A percentile compares a stretch with the other conserved stretches of the same genome.
Conservation (phyloP, 306 rosid species). For the Hylodesmum podocarpum region DNA sequence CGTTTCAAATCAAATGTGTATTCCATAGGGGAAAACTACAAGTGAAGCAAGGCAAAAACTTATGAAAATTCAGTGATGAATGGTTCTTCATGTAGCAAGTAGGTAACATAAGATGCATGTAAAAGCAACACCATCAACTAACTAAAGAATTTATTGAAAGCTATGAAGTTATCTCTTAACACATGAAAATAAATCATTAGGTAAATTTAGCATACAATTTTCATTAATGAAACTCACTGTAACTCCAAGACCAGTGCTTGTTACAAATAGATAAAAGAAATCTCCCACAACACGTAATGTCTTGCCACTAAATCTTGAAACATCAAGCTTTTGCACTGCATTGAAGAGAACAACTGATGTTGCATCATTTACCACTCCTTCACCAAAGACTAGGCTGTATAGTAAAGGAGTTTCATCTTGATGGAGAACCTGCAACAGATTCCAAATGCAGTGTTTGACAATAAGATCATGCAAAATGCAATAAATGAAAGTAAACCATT, state of each 20-base stretch:
- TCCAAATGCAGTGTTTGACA: conserved; percentile 4
- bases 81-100: not conserved
- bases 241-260: conserved; percentile 85
- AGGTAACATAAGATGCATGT: not conserved
- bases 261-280: conserved; percentile 68
- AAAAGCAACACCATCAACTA: not conserved
- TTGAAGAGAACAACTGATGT: conserved; percentile 91
- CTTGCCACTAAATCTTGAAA: conserved; percentile 38
- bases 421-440: conserved; percentile 66
- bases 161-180: not conserved
- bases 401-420: conserved; percentile 89
- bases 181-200: not conserved
- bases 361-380: conserved; percentile 96
- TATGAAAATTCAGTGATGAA: not conserved
- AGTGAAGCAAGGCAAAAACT: not conserved
- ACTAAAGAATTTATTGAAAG: conserved; percentile 1
- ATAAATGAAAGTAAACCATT: conserved; percentile 29
- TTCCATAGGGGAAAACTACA: not conserved
- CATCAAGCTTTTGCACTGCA: conserved; percentile 79
- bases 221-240: conserved; percentile 46
- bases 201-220: not conserved
- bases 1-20: not conserved
- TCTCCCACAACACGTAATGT: conserved; percentile 52
- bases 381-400: conserved; percentile 92
- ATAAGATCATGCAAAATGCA: conserved; percentile 2